Percentiles rank a stretch among this genome's conserved stretches.
Conservation (phyloP, 2,329 filamentous ascomycete genomes). For the Lecanicillium sp. region DNA sequence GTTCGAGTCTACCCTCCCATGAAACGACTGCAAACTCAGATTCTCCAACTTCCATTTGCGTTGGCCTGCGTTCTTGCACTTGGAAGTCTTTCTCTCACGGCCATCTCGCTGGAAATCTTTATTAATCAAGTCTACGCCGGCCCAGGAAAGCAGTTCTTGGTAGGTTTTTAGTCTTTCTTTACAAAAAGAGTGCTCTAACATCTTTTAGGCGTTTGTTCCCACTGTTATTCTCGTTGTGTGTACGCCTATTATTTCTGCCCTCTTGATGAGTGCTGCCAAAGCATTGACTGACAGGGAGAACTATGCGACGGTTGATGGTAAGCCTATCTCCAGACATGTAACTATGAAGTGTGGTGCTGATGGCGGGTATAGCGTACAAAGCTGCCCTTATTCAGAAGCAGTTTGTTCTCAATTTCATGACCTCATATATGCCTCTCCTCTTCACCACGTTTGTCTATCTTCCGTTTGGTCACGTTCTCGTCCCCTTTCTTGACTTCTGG, state of each 20-base stretch:
- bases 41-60: conserved; percentile 80
- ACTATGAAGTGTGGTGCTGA: conserved; percentile 8
- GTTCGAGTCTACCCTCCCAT: conserved; percentile 66
- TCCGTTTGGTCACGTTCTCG: conserved; percentile 75
- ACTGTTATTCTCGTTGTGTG: conserved; percentile 78
- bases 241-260: conserved; percentile 67
- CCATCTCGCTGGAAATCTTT: conserved; percentile 92
- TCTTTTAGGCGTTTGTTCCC: conserved; percentile 68
- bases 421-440: conserved; percentile 86
- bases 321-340: conserved; percentile 5
- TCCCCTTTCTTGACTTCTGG: conserved; percentile 82
- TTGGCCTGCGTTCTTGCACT: conserved; percentile 62
- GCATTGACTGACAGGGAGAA: conserved; percentile 79
- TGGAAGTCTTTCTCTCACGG: conserved; percentile 73
- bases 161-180: conserved; percentile 30
- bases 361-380: conserved; percentile 52
- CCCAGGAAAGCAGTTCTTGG: conserved; percentile 76
- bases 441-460: conserved; percentile 92
- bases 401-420: conserved; percentile 94
- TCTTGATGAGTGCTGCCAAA: conserved; percentile 70
- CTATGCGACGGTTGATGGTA: conserved; percentile 74
- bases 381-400: conserved; percentile 84
- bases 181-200: conserved; percentile 9
- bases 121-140: conserved; percentile 90
- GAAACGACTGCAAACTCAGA: conserved; percentile 67